Base-by-base conservation (phyloP, 2,329 filamentous ascomycete species). In the Apiospora kogelbergensis region DNA sequence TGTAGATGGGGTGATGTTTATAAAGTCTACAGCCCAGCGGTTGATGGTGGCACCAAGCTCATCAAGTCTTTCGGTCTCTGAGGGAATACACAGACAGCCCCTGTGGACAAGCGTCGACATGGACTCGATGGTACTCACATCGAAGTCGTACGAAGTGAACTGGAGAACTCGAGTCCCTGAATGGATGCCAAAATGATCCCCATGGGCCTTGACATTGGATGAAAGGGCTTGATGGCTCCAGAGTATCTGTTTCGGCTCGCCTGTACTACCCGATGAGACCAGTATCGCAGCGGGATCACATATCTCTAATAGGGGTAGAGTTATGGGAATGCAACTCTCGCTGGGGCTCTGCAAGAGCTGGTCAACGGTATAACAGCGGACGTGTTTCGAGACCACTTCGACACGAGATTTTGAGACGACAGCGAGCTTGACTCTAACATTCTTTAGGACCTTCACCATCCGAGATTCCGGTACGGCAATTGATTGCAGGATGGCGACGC, bases 81-180 rank as follows among this genome's bases (percentile, higher is more conserved):
- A 63, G 17, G 57, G 57, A 6, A 63, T 63, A 13, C 57, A 63
- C 30, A 63, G 20, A 6, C 57, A 13, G 3, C 57, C 57, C 3
- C 20, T 24, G 30, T 63, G 30, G 17, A 41, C 57, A 3, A 63
- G 30, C 1, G 57, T 40, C 7, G 57, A 63, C 3, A 63, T 22
- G 30, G 57, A 63, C 57, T 63, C 57, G 57, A 63, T 63, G n/a
- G 30, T 63, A 33, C 57, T 63, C n/a, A 63, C 37, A 33, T 63
- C 57, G 11, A 63, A 63, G 33, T 63, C 57, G 30, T 63, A 63
- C 33, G 57, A 63, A 33, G 57, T 33, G 5, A 63, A 63, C 30
- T 63, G 57, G 57, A 63, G 22, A 7, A 63, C 57, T 4, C 30
- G 30, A 17, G 57, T 63, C 3, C 57, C 57, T 1, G 57, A 9